These are phyloP conservation scores for Clohesyomyces aquaticus DNA, from an alignment of 495 filamentous ascomycete genomes.

Conservation along the genomic window DNA sequence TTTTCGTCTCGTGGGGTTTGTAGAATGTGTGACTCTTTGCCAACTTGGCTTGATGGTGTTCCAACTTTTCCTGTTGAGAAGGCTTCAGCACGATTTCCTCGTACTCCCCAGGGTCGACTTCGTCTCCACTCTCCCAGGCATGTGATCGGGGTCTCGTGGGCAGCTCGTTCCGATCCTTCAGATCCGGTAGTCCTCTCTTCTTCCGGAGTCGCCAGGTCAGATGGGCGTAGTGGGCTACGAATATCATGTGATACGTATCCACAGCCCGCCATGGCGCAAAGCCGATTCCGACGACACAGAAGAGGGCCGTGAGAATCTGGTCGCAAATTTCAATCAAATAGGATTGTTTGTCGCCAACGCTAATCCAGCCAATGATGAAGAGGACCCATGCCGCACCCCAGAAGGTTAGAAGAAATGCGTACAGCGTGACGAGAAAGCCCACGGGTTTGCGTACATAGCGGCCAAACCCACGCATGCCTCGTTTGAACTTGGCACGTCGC, in stretches of 20 bases:
- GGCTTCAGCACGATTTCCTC: constrained; percentile 64
- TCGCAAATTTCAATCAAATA: constrained; percentile 79
- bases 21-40: constrained; percentile 80
- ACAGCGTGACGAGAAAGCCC: constrained; percentile 75
- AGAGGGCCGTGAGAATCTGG: constrained; percentile 74
- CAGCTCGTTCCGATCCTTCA: constrained; percentile 73
- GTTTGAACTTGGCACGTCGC: constrained; percentile 71
- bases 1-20: constrained; percentile 79
- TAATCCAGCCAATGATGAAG: constrained; percentile 85
- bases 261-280: constrained; percentile 73
- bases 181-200: constrained; percentile 61
- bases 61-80: constrained; percentile 62
- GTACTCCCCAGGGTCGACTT: constrained; percentile 28
- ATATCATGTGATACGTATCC: constrained; percentile 82
- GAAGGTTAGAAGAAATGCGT: constrained; percentile 75
- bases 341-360: constrained; percentile 67
- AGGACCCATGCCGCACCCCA: constrained; percentile 84
- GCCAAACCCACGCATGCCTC: constrained; percentile 71
- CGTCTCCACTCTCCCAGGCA: constrained; percentile 14
- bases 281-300: constrained; percentile 76
- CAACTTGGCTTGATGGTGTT: constrained; percentile 75
- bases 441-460: constrained; percentile 73
- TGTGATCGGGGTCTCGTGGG: constrained; percentile 47
- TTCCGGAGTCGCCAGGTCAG: constrained; percentile 71
- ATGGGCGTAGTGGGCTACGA: constrained; percentile 67